These are phyloP conservation scores for Vitis cinerea DNA, from an alignment of 164 flowering plant genomes.

Conservation along the genomic window DNA sequence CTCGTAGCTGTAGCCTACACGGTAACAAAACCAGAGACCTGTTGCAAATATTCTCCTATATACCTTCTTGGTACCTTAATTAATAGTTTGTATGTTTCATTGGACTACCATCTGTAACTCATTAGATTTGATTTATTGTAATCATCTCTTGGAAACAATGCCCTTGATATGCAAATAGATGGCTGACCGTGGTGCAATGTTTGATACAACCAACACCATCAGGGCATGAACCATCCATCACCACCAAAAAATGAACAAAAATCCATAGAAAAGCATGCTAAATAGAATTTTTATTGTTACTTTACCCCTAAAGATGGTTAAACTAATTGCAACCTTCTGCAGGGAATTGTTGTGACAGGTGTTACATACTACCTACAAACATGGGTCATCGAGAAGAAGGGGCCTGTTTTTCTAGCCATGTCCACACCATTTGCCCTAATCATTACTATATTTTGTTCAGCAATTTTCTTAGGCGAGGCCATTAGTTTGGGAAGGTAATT, in stretches of 20 bases:
- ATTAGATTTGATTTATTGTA: not conserved
- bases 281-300: no score
- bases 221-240: no score
- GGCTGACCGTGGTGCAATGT: no score
- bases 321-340: not conserved
- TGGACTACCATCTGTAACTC: no score
- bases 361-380: conserved; percentile 65
- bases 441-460: conserved; percentile 51
- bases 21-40: conserved; percentile 18
- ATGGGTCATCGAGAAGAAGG: conserved; percentile 78
- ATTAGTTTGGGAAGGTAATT: conserved; percentile 63
- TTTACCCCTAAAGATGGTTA: not conserved
- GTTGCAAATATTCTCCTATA: no score
- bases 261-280: no score
- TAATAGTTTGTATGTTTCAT: no score
- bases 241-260: no score
- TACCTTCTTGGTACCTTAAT: no score
- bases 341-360: conserved; percentile 76
- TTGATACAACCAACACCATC: no score
- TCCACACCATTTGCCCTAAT: conserved; percentile 55
- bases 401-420: conserved; percentile 75
- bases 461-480: conserved; percentile 52
- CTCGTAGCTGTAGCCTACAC: conserved; percentile 53
- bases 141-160: not conserved
- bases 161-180: no score